A percentile compares a stretch with the other conserved stretches of the same genome.
phyloP scores from a whole-genome alignment of 2,329 filamentous ascomycete genomes.

The Pezicula rhizophila region DNA sequence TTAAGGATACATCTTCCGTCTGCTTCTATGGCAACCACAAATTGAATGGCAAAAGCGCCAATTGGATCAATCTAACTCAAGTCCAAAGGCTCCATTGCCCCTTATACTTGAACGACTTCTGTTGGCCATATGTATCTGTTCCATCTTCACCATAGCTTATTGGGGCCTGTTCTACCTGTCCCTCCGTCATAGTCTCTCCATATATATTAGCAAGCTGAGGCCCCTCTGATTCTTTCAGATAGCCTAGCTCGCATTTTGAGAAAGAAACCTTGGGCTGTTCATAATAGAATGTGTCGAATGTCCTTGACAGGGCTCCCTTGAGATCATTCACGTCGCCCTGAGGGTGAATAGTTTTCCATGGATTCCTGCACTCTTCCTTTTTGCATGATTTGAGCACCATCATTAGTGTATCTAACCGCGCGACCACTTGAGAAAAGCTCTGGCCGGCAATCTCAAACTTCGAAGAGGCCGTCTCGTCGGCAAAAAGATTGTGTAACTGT shows the following conservation, averaged over 20 bases:
- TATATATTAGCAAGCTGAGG: slow-evolving; percentile 30
- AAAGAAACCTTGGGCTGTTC: slow-evolving; percentile 43
- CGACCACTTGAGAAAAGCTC: slow-evolving; percentile 28
- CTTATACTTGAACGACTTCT: neutral
- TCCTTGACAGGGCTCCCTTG: slow-evolving; percentile 38
- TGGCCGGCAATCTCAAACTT: neutral
- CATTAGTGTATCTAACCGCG: slow-evolving; percentile 48
- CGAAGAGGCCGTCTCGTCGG: slow-evolving; percentile 11
- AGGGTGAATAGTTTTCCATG: slow-evolving; percentile 50
- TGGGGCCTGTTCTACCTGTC: neutral
- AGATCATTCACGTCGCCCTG: slow-evolving; percentile 42
- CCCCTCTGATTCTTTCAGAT: slow-evolving; percentile 47
- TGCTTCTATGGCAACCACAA: no score
- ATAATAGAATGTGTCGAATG: slow-evolving; percentile 46
- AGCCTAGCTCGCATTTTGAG: slow-evolving; percentile 45
- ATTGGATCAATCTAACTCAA: no score
- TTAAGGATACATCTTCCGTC: no score
- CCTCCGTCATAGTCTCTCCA: neutral
- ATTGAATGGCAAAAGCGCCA: no score
- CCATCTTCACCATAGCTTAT: neutral
- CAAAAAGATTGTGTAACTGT: slow-evolving; percentile 38
- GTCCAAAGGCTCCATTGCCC: slow-evolving; percentile 23
- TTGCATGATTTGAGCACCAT: slow-evolving; percentile 55
- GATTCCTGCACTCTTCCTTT: slow-evolving; percentile 42
- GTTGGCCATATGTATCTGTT: neutral